A percentile compares a stretch with the other conserved stretches of the same genome.
Evolutionary conservation across 2,329 filamentous ascomycete genomes (phyloP).

Genomic region (Trichoderma atroviride): DNA sequence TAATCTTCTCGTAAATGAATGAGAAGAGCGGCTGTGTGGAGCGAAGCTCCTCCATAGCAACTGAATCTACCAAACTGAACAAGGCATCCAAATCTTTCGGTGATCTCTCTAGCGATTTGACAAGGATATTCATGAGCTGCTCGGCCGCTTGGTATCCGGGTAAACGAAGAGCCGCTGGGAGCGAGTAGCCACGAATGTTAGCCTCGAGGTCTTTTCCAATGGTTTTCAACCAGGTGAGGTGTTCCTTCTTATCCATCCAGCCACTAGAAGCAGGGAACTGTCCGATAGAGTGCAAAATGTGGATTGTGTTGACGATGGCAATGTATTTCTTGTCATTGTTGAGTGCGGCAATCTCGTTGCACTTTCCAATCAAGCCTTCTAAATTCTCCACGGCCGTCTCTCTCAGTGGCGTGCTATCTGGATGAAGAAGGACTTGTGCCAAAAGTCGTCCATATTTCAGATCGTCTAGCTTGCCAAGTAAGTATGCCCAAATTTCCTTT

Average conservation of each 20-base stretch:
- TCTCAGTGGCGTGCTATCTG: constrained; percentile 73
- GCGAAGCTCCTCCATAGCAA: constrained; percentile 83
- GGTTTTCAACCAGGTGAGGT: constrained; percentile 61
- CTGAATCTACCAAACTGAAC: constrained; percentile 79
- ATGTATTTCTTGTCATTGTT: constrained; percentile 69
- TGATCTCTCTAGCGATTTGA: constrained; percentile 74
- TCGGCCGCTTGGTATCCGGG: constrained; percentile 88
- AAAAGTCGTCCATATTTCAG: constrained; percentile 88
- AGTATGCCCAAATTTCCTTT: constrained; percentile 80
- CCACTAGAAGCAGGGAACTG: constrained; percentile 61
- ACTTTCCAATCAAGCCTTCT: constrained; percentile 69
- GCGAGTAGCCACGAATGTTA: constrained; percentile 68
- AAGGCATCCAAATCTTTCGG: constrained; percentile 80
- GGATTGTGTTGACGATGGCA: constrained; percentile 83
- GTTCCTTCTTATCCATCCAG: constrained; percentile 72
- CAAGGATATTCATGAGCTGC: constrained; percentile 83
- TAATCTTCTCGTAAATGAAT: constrained; percentile 84
- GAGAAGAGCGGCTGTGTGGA: constrained; percentile 72
- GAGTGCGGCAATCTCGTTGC: constrained; percentile 63
- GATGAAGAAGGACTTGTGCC: constrained; percentile 78
- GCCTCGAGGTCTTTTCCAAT: constrained; percentile 79
- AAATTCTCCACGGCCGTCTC: constrained; percentile 74
- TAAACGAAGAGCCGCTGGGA: constrained; percentile 74
- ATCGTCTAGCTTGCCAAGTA: constrained; percentile 79
- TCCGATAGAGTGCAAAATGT: constrained; percentile 78